Percentiles rank a stretch among this genome's conserved stretches.
Conservation (phyloP, 176 grass and related monocot genomes). For the Carex cristatella region DNA sequence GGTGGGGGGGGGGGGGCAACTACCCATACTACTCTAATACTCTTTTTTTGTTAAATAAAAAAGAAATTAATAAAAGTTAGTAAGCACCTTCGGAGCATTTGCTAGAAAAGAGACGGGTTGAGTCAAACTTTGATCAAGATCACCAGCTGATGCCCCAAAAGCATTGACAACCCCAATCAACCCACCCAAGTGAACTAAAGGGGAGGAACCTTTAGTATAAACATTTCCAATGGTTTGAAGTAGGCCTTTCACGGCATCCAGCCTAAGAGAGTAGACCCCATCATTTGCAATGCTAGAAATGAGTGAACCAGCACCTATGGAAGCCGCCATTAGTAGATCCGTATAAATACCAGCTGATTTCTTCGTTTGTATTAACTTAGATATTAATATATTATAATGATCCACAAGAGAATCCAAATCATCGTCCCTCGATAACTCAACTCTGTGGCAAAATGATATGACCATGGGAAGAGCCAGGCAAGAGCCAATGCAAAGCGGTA, state of each 20-base stretch:
- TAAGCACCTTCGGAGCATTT: constrained; percentile 48
- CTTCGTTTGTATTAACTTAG: constrained; percentile 49
- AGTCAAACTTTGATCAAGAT: constrained; percentile 40
- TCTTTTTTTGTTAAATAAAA: neutral
- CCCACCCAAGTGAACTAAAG: constrained; percentile 72
- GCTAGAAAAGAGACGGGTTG: constrained; percentile 36
- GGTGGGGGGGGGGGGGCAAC: neutral
- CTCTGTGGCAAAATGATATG: constrained; percentile 70
- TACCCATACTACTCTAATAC: neutral
- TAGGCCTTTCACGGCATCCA: constrained; percentile 50
- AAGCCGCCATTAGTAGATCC: constrained; percentile 75
- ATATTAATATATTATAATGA: constrained; percentile 61
- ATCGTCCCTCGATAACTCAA: constrained; percentile 52
- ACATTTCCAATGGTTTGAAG: constrained; percentile 54
- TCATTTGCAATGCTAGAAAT: constrained; percentile 62
- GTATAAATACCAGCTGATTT: constrained; percentile 63
- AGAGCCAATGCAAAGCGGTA: constrained; percentile 60
- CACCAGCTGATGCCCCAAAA: constrained; percentile 67
- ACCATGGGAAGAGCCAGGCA: constrained; percentile 75
- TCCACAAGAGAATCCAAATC: constrained; percentile 65
- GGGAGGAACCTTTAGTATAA: constrained; percentile 54
- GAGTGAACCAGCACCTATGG: constrained; percentile 77
- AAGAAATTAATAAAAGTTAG: neutral
- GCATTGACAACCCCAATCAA: constrained; percentile 83
- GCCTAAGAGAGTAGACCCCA: constrained; percentile 63